These are phyloP conservation scores for Apiotrichum porosum DNA, from an alignment of 1,284 basidiomycete species.

Conservation along the genomic window DNA sequence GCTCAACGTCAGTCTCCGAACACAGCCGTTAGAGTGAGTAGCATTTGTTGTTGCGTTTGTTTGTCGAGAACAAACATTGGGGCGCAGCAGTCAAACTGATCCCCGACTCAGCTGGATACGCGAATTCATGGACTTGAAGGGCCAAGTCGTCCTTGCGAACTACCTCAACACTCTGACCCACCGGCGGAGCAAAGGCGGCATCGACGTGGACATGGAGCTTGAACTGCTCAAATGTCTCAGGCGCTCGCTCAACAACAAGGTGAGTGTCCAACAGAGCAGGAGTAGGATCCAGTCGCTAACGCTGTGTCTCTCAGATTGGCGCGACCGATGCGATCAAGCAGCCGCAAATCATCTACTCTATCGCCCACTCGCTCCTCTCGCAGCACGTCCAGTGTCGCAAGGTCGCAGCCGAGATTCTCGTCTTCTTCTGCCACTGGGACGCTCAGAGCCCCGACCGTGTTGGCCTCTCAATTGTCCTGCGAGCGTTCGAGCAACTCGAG, in stretches of 20 bases:
- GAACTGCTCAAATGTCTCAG: conserved; percentile 86
- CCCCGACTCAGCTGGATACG: conserved; percentile 64
- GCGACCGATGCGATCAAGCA: conserved; percentile 74
- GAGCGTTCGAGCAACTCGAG: conserved; percentile 50
- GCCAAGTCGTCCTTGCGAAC: conserved; percentile 78
- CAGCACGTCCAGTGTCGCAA: conserved; percentile 76
- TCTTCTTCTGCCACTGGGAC: conserved; percentile 53
- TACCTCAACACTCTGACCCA: conserved; percentile 58
- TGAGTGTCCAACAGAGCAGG: too few species aligned
- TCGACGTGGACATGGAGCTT: conserved; percentile 71
- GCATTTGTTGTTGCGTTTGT: too few species aligned
- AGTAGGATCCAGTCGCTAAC: too few species aligned
- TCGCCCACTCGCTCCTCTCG: conserved; percentile 79
- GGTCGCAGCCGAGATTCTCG: conserved; percentile 67
- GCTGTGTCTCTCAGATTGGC: too few species aligned
- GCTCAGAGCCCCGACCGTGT: conserved; percentile 31
- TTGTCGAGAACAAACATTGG: too few species aligned
- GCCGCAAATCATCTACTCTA: conserved; percentile 70
- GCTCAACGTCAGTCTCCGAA: conserved; percentile 56
- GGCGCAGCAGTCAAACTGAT: too few species aligned
- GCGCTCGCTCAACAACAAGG: conserved; percentile 72
- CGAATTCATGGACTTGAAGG: conserved; percentile 71
- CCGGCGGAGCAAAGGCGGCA: conserved; percentile 58
- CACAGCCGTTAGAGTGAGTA: conserved; percentile 70
- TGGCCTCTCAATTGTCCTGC: conserved; percentile 52